Percentiles rank a stretch among this genome's conserved stretches.
Conservation (phyloP, 2,329 filamentous ascomycete species). For the Trichophyton schoenleinii region DNA sequence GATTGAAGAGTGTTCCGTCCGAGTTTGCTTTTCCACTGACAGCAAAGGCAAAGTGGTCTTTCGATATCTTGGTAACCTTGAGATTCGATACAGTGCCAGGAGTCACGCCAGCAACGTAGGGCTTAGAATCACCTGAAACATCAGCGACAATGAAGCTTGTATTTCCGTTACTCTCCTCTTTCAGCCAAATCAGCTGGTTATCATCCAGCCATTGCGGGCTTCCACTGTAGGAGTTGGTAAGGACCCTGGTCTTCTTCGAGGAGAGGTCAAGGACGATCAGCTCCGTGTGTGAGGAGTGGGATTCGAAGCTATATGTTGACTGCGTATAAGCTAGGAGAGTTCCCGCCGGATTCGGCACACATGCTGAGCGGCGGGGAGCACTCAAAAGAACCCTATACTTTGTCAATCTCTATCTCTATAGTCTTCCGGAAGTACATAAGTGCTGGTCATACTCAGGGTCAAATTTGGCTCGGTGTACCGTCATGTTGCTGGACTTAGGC, state of each 20-base stretch:
- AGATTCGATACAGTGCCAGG: conserved; percentile 34
- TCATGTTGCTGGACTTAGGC: conserved; percentile 21
- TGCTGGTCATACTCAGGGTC: conserved; percentile 26
- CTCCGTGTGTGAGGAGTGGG: conserved; percentile 35
- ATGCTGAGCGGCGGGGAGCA: conserved; percentile 35
- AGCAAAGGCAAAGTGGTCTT: conserved; percentile 34
- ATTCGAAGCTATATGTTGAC: conserved; percentile 39
- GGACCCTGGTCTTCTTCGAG: conserved; percentile 28
- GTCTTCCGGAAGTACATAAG: neutral
- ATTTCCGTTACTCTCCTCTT: conserved; percentile 33
- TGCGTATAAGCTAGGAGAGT: conserved; percentile 37
- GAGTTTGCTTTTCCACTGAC: conserved; percentile 37
- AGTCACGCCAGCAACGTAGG: conserved; percentile 30
- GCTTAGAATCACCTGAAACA: conserved; percentile 25
- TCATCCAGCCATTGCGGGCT: conserved; percentile 37
- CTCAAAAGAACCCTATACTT: conserved; percentile 33
- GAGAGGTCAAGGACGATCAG: conserved; percentile 35
- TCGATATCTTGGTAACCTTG: conserved; percentile 32
- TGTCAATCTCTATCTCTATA: neutral
- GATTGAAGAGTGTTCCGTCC: conserved; percentile 39
- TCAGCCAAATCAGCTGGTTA: conserved; percentile 36
- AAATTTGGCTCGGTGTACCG: conserved; percentile 30
- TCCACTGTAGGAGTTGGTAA: conserved; percentile 34
- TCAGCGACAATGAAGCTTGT: conserved; percentile 35
- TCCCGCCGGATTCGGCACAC: conserved; percentile 34